Evolutionary conservation across 495 filamentous ascomycete species (phyloP).

Genomic region (Umbilicaria muhlenbergii): DNA sequence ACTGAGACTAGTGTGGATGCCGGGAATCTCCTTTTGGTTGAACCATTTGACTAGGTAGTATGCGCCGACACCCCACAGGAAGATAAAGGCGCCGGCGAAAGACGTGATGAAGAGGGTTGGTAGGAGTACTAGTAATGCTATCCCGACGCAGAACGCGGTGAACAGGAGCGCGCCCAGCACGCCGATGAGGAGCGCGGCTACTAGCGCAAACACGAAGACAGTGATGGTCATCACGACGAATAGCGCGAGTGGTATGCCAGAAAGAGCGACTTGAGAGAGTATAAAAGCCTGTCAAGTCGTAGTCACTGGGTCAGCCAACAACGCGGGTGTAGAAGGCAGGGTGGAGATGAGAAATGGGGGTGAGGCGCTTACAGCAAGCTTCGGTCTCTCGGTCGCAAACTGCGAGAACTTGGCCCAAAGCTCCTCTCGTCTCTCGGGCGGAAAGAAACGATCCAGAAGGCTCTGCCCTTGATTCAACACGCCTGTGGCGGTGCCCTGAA

Average conservation of each 20-base stretch:
- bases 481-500: constrained; percentile 11
- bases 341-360: neutral
- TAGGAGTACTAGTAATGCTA: constrained; percentile 46
- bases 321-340: neutral
- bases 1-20: constrained; percentile 10
- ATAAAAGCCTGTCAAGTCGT: constrained; percentile 27
- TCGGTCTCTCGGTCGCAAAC: constrained; percentile 14
- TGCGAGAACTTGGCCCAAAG: constrained; percentile 14
- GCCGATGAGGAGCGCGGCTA: constrained; percentile 33
- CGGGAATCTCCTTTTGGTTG: constrained; percentile 16
- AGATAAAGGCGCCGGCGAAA: constrained; percentile 37
- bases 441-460: constrained; percentile 12
- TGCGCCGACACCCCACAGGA: constrained; percentile 43
- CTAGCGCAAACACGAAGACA: constrained; percentile 35
- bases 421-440: constrained; percentile 15
- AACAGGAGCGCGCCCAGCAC: constrained; percentile 34
- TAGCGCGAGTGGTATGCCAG: constrained; percentile 40
- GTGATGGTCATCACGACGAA: constrained; percentile 43
- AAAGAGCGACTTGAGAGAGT: constrained; percentile 36
- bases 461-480: constrained; percentile 7
- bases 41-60: constrained; percentile 40
- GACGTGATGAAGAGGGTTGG: constrained; percentile 46
- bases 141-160: constrained; percentile 42
- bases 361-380: constrained; percentile 10
- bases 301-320: too few relatives aligned